Conservation (phyloP, 495 filamentous ascomycete species). For the Ascodesmis nigricans region DNA sequence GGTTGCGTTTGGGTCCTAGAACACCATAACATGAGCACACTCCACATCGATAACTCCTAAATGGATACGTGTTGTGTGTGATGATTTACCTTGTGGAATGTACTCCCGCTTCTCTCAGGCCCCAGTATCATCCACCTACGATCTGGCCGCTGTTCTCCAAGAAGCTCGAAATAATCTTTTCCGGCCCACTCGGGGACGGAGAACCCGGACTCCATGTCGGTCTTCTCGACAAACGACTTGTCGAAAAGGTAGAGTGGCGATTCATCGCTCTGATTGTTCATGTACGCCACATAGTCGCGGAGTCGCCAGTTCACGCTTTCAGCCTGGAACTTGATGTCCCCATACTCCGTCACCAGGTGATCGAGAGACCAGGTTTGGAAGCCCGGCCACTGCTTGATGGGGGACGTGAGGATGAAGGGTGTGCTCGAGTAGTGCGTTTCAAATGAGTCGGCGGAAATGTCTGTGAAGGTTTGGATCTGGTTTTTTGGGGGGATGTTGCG, state of each 20-base stretch:
- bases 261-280: slow-evolving; percentile 63
- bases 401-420: slow-evolving; percentile 73
- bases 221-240: slow-evolving; percentile 67
- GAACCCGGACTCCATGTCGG: slow-evolving; percentile 43
- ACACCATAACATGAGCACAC: no score
- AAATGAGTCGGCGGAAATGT: slow-evolving; percentile 55
- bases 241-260: slow-evolving; percentile 90
- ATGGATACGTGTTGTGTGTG: no score
- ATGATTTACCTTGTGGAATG: slow-evolving; percentile 73
- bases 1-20: slow-evolving; percentile 34
- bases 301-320: slow-evolving; percentile 90
- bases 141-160: slow-evolving; percentile 64
- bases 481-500: slow-evolving; percentile 50
- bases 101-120: slow-evolving; percentile 72
- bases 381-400: slow-evolving; percentile 66
- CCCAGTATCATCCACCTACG: slow-evolving; percentile 87
- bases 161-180: slow-evolving; percentile 63
- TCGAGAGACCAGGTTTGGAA: slow-evolving; percentile 53
- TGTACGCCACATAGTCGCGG: slow-evolving; percentile 58
- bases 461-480: slow-evolving; percentile 42
- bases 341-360: slow-evolving; percentile 38
- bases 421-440: slow-evolving; percentile 48
- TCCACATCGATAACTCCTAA: no score
- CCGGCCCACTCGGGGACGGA: slow-evolving; percentile 77
- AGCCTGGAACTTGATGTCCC: slow-evolving; percentile 51